Evolutionary conservation across 768 basidiomycete species (phyloP), one percentile per base, ranked within the genome.

Genomic region (Candolleomyces aberdarensis): DNA sequence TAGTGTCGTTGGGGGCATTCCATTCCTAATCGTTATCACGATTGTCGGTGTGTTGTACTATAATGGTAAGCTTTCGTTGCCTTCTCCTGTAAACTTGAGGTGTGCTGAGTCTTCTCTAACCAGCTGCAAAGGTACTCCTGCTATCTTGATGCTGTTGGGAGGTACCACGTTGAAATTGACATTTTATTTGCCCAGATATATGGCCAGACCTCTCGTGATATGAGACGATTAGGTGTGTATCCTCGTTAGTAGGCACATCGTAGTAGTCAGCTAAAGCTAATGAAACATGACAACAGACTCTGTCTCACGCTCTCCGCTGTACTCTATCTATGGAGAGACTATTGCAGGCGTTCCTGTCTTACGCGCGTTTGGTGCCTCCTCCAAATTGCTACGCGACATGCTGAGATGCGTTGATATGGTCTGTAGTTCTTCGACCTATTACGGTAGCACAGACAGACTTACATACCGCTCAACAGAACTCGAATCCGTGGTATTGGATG

Each of bases 401-500:
- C 76, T 92, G 11, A 83, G 85, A 56, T 90, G 85, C 62, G 88
- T 90, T 20, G 92, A 94, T 68, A 92, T 90, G 40, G 89, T 91
- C 62, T 63, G 86, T 74, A 43, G 54, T 44, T 41, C 43, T 29
- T 22, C 41, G 47, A 56, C 57, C 44, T 17, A 29, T 15, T 40
- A 41, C 44, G 52, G 55, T 57, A 26, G 11, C 62, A 62, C 17
- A 39, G 26, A 62, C 17, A 39, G 26, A 39, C 5, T 26, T 31
- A 57, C 56, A 31, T 10, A 14, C 29, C 17, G 48, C n/a, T 43
- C 47, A 58, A 22, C 58, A 82, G 79, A 83, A 81, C 61, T 67
- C 85, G 15, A 91, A 85, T 68, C 91, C 91, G 3, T 90, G 86
- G 70, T 94, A 91, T 68, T 96, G 94, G 94, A 89, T 91, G 83